Conservation (phyloP, 768 basidiomycete species). For the Sporobolomyces phaffii region DNA sequence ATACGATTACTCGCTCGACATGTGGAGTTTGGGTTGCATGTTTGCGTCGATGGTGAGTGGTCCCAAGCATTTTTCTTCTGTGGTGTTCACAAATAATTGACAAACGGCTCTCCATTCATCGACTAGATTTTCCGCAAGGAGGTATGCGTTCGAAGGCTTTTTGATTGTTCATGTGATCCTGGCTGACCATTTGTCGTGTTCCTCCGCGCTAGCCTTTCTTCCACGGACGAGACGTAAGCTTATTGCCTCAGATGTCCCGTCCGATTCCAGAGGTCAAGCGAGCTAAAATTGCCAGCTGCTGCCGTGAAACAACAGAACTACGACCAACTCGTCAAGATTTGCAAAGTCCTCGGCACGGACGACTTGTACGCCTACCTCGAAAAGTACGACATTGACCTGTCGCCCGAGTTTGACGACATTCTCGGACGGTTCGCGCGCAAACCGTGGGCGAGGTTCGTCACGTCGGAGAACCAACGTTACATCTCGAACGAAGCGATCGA, state of each 20-base stretch:
- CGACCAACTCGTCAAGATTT: conserved; percentile 95
- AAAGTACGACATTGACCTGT: conserved; percentile 89
- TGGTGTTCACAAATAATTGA: too few species aligned
- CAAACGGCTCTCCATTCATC: too few species aligned
- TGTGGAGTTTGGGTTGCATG: conserved; percentile 99
- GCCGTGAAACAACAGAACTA: too few species aligned
- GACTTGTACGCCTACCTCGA: conserved; percentile 87
- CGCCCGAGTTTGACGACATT: conserved; percentile 92
- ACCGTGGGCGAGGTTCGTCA: conserved; percentile 91
- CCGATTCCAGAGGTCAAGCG: neutral
- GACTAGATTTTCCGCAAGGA: conserved; percentile 98
- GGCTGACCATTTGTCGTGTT: too few species aligned
- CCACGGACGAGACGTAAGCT: conserved; percentile 74
- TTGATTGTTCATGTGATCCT: too few species aligned
- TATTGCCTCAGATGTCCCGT: neutral
- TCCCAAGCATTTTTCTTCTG: too few species aligned
- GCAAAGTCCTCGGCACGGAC: conserved; percentile 94
- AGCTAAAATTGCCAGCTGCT: too few species aligned
- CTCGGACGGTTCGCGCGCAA: conserved; percentile 78
- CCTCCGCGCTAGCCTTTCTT: conserved; percentile 64
- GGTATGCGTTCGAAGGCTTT: too few species aligned
- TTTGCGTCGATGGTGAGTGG: conserved; percentile 85
- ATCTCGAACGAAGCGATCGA: conserved; percentile 88
- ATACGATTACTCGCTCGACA: conserved; percentile 38
- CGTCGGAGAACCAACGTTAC: conserved; percentile 89